Evolutionary conservation across 2,329 filamentous ascomycete genomes (phyloP), one percentile per base, ranked within the genome.

Genomic region (Cryphonectria parasitica): DNA sequence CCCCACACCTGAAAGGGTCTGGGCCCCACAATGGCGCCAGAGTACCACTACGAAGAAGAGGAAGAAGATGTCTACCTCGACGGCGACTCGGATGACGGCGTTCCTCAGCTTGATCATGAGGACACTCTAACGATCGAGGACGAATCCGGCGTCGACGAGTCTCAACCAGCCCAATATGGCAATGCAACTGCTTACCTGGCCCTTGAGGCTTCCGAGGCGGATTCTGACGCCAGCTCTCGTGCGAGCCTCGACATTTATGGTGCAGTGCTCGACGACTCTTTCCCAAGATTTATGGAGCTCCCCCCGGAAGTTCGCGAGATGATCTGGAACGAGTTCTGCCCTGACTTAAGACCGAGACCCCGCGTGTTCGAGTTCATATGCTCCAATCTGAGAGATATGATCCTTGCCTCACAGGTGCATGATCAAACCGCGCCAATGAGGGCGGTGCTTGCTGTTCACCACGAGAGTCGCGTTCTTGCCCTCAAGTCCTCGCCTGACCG

Each of bases 401-500:
- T 73, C 67, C 3, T 75, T 22, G 69, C 56, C 7, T n/a, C 69
- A 11, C 63, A 63, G 1, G 41, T 82, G 0, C 70, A 73, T 0
- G 73, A 77, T 4, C 77, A 78, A n/a, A 82, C 79, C 0, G 70
- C 69, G 28, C 64, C 73, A 1, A 67, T 78, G 1, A 78, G 80
- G 10, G 69, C 73, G 4, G 72, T 83, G 19, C 73, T 82, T 43
- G 77, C 80, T 1, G 76, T 79, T 11, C 76, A 81, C 52, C 73
- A 75, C 10, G 80, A 82, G 72, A 80, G 79, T n/a, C 81, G 82
- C 36, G 73, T 69, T 19, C 68, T 81, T 3, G 81, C 76, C 5
- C 70, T 77, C 54, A 75, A 73, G 10, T 73, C 69, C 2, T 79
- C 78, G 13, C 82, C 82, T 0, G 73, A 83, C 34, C 72, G 76